Percentiles rank a stretch among this genome's conserved stretches.
These are phyloP conservation scores for Aspergillus floridensis DNA, from an alignment of 2,329 filamentous ascomycete species.

Conservation along the genomic window DNA sequence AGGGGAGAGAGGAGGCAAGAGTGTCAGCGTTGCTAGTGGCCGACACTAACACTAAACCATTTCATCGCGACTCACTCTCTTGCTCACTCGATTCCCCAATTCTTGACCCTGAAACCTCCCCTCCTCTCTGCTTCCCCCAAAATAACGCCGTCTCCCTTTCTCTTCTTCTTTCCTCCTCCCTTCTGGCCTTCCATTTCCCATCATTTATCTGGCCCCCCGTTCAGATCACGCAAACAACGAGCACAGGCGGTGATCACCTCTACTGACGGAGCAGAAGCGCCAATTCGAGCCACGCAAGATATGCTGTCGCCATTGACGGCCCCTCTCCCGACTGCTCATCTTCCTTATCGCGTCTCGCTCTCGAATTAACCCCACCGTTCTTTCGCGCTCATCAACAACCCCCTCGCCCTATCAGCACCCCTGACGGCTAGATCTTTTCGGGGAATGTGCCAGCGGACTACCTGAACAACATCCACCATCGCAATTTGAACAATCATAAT, in stretches of 20 bases:
- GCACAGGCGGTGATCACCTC: not conserved
- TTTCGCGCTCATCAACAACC: not conserved
- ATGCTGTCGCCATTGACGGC: conserved; percentile 18
- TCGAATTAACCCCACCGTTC: conserved; percentile 14
- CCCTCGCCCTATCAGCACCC: not conserved
- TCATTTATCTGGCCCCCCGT: not conserved
- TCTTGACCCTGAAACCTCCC: conserved; percentile 5
- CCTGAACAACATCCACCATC: not conserved
- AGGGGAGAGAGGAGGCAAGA: not conserved
- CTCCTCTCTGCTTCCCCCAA: conserved; percentile 2
- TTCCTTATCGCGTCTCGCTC: conserved; percentile 15
- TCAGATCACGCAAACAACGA: not conserved
- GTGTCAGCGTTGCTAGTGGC: conserved; percentile 1
- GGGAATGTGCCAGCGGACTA: conserved; percentile 12
- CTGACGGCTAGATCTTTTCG: conserved; percentile 1
- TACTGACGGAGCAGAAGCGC: not conserved
- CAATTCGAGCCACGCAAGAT: conserved; percentile 9
- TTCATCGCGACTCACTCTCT: not conserved
- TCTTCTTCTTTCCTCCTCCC: conserved; percentile 4
- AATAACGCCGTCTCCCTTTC: conserved; percentile 7
- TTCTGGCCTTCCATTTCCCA: conserved; percentile 3
- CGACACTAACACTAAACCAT: conserved; percentile 2
- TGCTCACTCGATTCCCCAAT: not conserved
- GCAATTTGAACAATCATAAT: conserved; percentile 1
- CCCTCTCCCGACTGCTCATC: conserved; percentile 10